Conservation (phyloP, 768 basidiomycete genomes). For the Kwoniella dejecticola region DNA sequence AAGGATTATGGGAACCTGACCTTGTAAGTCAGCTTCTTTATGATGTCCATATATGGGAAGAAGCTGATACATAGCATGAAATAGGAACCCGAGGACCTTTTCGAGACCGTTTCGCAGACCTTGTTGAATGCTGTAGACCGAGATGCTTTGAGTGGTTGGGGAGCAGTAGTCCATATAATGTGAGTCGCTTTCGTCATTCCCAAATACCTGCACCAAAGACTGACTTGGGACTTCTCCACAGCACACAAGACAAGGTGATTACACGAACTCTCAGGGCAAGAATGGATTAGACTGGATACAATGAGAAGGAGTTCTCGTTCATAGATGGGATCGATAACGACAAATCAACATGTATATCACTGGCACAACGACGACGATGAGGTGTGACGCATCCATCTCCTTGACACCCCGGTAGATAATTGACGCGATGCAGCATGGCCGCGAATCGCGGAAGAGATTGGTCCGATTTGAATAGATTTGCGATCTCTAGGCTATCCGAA, state of each 20-base stretch:
- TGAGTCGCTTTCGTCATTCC: too few species aligned
- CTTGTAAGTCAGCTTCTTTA: slow-evolving; percentile 61
- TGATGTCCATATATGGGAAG: too few species aligned
- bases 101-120: slow-evolving; percentile 97
- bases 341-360: slow-evolving; percentile 22
- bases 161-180: slow-evolving; percentile 93
- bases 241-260: slow-evolving; percentile 64
- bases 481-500: not conserved
- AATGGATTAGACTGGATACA: slow-evolving; percentile 68
- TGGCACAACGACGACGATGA: too few species aligned
- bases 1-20: slow-evolving; percentile 97
- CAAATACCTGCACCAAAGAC: too few species aligned
- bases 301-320: not conserved
- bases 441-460: too few species aligned
- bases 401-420: too few species aligned
- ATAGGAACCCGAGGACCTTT: slow-evolving; percentile 91
- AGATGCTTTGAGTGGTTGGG: slow-evolving; percentile 97
- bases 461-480: too few species aligned
- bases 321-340: slow-evolving; percentile 6
- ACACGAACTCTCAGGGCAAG: slow-evolving; percentile 85
- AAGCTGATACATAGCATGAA: too few species aligned
- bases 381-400: too few species aligned
- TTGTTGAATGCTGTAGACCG: slow-evolving; percentile 92
- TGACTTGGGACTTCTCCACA: slow-evolving; percentile 31
- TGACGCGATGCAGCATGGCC: too few species aligned